Evolutionary conservation across 129 eudicot genomes (phyloP), one percentile per base, ranked within the genome.

Genomic region (Dittrichia graveolens): DNA sequence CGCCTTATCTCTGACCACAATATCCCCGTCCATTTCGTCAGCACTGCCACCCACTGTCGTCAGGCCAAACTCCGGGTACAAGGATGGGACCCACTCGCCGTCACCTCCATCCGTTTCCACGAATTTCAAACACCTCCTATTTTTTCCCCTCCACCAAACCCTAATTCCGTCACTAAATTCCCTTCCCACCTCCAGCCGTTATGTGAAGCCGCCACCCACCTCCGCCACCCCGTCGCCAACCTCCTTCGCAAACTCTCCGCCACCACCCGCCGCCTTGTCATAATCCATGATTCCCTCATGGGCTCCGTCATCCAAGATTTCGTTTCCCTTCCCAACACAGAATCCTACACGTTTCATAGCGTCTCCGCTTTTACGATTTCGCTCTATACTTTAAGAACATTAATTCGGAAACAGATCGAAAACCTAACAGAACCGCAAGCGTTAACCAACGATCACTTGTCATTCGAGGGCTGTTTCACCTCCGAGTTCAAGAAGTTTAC

Each of bases 251-350:
- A 72, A 7, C 83, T 87, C 35, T 58, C 87, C 3, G 18, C 75
- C 12, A 59, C 75, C 60, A 46, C 78, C 6, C 71, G 42, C 38
- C 85, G 87, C 18, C 54, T 90, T 3, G 79, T 87, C 24, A 56
- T 90, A 5, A 85, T 90, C 24, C 87, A 90, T 35, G 96, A 90
- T 59, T 73, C 81, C 39, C 76, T 83, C 19, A 85, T 91, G 87
- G 75, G 84, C 2, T 68, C 75, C 0, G 91, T 85, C 5, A 81
- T 85, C 24, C 91, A 91, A 73, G 97, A 85, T 58, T 59, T 84
- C 13, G 67, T 71, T 41, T 71, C 61, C 0, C 79, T 86, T 7
- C 81, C 83, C 8, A 89, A 86, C 52, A 88, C 88, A 0, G 96
- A 86, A 54, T 71, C 87, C 12, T 86, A 86, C 60, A 67, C 80